Conservation (phyloP, 2,329 filamentous ascomycete species). For the Phyllosticta citribraziliensis region DNA sequence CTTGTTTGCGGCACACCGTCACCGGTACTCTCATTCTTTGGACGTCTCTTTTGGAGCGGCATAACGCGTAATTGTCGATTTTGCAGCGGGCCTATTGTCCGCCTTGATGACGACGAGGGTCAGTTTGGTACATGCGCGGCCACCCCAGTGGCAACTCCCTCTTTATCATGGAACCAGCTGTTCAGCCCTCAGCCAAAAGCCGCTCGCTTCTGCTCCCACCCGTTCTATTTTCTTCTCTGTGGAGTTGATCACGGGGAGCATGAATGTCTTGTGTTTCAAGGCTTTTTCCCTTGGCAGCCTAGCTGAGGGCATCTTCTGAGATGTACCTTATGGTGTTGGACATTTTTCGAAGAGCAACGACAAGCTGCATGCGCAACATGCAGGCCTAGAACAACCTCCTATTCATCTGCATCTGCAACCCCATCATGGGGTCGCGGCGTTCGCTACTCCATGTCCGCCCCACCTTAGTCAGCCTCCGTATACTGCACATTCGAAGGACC, state of each 20-base stretch:
- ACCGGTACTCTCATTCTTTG: background rate
- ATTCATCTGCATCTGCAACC: background rate
- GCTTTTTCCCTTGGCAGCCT: background rate
- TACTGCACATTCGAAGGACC: background rate
- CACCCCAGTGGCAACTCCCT: background rate
- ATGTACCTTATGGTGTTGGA: background rate
- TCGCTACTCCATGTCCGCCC: background rate
- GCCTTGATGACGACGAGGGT: background rate
- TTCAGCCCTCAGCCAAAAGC: background rate
- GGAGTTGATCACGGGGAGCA: background rate
- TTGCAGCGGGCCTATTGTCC: background rate
- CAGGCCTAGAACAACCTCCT: background rate
- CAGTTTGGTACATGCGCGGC: background rate
- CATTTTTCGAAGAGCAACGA: background rate
- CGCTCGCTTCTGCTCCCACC: background rate
- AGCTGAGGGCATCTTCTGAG: background rate
- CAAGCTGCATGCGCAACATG: background rate
- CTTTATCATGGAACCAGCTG: background rate
- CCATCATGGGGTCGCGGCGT: background rate
- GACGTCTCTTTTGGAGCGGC: background rate
- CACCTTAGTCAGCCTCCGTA: background rate
- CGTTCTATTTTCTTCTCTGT: background rate
- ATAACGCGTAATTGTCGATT: background rate
- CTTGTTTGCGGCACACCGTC: background rate
- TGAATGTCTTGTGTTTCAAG: background rate